These are phyloP conservation scores for Sclerotinia trifoliorum DNA, from an alignment of 2,329 filamentous ascomycete genomes.

Conservation along the genomic window DNA sequence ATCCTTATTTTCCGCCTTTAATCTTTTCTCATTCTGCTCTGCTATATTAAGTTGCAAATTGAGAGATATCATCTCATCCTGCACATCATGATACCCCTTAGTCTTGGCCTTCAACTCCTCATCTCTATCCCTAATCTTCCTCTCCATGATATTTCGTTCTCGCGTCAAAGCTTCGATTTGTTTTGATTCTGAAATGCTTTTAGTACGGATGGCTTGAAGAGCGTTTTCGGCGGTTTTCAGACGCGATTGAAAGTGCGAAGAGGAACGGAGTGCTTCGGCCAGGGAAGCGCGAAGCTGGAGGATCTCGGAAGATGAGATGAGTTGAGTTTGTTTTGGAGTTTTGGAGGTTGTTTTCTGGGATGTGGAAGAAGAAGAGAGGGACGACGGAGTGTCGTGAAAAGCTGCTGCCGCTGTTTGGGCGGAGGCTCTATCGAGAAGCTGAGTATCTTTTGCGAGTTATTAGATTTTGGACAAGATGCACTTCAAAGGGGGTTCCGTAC, in stretches of 20 bases:
- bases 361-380: slow-evolving; percentile 36
- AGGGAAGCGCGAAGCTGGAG: slow-evolving; percentile 66
- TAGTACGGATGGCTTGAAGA: slow-evolving; percentile 60
- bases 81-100: slow-evolving; percentile 80
- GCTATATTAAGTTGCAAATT: slow-evolving; percentile 86
- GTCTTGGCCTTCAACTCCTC: slow-evolving; percentile 83
- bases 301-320: slow-evolving; percentile 37
- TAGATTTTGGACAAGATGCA: slow-evolving; percentile 17
- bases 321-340: slow-evolving; percentile 35
- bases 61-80: slow-evolving; percentile 87
- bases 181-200: slow-evolving; percentile 58
- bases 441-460: slow-evolving; percentile 52
- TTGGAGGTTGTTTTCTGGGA: slow-evolving; percentile 40
- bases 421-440: slow-evolving; percentile 65
- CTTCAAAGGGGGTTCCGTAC: slow-evolving; percentile 49
- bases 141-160: slow-evolving; percentile 60
- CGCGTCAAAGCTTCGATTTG: slow-evolving; percentile 60
- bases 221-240: slow-evolving; percentile 63
- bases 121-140: slow-evolving; percentile 74
- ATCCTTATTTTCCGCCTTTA: slow-evolving; percentile 82
- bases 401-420: slow-evolving; percentile 59
- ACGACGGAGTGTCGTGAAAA: slow-evolving; percentile 33
- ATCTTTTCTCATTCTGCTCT: slow-evolving; percentile 69
- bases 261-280: slow-evolving; percentile 72
- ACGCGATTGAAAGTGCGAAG: slow-evolving; percentile 63